A percentile compares a stretch with the other conserved stretches of the same genome.
phyloP scores from a whole-genome alignment of 1,284 basidiomycete species.

The Pholiota adiposa region DNA sequence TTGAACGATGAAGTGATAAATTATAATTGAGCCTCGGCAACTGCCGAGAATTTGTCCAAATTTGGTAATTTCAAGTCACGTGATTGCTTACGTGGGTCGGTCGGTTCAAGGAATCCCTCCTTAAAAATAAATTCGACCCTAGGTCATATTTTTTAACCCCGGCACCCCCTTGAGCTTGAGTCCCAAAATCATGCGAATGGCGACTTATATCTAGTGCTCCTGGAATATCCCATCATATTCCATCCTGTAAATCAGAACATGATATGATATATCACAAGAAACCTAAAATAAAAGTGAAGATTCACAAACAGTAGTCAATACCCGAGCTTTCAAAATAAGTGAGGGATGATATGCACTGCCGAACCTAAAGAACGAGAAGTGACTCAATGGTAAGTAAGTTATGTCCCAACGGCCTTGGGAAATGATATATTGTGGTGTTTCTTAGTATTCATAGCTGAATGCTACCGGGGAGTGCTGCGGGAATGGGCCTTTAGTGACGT shows the following conservation, averaged over 20 bases:
- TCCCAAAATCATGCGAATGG: neutral
- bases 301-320: conserved; percentile 7
- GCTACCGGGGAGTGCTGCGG: conserved; percentile 1
- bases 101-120: no score
- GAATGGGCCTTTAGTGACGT: neutral
- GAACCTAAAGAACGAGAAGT: neutral
- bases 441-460: conserved; percentile 2
- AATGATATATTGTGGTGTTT: neutral
- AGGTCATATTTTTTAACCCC: no score
- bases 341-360: neutral
- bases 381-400: neutral
- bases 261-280: conserved; percentile 9
- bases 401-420: conserved; percentile 1
- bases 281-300: conserved; percentile 10
- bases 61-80: no score
- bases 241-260: conserved; percentile 7
- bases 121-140: no score
- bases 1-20: no score
- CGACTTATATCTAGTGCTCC: conserved; percentile 7
- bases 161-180: no score
- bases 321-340: neutral
- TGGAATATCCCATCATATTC: conserved; percentile 12
- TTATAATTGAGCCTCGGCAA: no score
- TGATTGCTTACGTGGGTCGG: no score
- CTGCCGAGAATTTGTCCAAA: no score